Evolutionary conservation across 805 yeast species (phyloP), one percentile per base, ranked within the genome.

Genomic region (Barnettozyma sp.): DNA sequence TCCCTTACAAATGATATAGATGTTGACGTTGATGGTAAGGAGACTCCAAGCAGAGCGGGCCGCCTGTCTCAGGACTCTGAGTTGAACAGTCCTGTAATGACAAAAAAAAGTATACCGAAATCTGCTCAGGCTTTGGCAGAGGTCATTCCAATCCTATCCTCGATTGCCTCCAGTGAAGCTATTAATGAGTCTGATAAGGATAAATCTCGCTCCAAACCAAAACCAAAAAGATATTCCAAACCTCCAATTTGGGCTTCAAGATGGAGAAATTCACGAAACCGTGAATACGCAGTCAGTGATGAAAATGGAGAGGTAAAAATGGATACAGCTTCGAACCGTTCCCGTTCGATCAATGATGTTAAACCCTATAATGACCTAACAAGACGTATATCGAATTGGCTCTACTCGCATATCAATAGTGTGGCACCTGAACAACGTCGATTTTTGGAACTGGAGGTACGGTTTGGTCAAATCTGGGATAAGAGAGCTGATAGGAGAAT

Each of bases 191-290:
- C n/a, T n/a, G n/a, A n/a, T n/a, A n/a, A n/a, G n/a, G n/a, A n/a
- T n/a, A n/a, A n/a, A n/a, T n/a, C n/a, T n/a, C n/a, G n/a, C n/a
- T n/a, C n/a, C n/a, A n/a, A n/a, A n/a, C 38, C 46, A 4, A 78
- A 79, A 56, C 88, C 92, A 2, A 70, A 58, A 37, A 61, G 82
- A 46, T 82, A 82, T 55, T 58, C 58, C 11, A 65, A 60, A 30
- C 82, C 82, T 4, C 95, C 95, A 5, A 66, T 76, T 5, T 87
- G 95, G 95, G 95, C 95, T 0, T 79, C 70, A 43, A 80, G 76
- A 48, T 84, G 82, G 78, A 35, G 29, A 22, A 34, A 22, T 13
- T 21, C 44, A n/a, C 32, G 27, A 30, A 17, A 25, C 9, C 19
- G 32, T 21, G 40, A 31, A 3, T 33, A 27, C 11, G 15, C 32